Evolutionary conservation across 805 yeast species (phyloP).

Genomic region (Lachancea thermotolerans): DNA sequence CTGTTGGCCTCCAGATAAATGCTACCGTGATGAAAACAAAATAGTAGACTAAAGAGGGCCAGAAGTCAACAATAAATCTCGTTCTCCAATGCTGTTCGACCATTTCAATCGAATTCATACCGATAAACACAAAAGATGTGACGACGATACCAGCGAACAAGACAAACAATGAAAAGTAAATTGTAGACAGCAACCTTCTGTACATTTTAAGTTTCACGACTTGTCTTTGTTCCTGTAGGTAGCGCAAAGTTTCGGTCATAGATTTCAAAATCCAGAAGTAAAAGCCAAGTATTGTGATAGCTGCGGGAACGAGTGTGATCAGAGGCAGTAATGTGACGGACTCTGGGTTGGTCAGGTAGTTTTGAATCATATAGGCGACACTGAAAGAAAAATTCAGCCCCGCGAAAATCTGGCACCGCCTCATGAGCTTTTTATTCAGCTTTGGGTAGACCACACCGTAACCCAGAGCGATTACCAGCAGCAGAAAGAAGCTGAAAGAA

Average conservation of each 20-base stretch:
- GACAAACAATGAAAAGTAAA: slow-evolving; percentile 63
- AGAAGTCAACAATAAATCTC: slow-evolving; percentile 81
- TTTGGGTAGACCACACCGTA: slow-evolving; percentile 92
- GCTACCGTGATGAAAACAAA: slow-evolving; percentile 77
- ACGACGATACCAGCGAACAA: slow-evolving; percentile 65
- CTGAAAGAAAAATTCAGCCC: slow-evolving; percentile 50
- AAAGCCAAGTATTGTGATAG: slow-evolving; percentile 60
- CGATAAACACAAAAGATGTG: slow-evolving; percentile 62
- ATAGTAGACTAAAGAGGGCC: slow-evolving; percentile 89
- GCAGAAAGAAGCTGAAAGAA: slow-evolving; percentile 80
- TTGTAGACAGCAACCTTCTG: slow-evolving; percentile 65
- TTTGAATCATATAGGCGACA: slow-evolving; percentile 46
- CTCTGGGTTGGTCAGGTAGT: slow-evolving; percentile 46
- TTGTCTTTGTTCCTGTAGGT: slow-evolving; percentile 80
- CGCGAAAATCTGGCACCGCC: slow-evolving; percentile 56
- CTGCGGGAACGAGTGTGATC: slow-evolving; percentile 62
- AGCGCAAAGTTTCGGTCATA: slow-evolving; percentile 64
- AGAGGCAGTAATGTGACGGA: slow-evolving; percentile 45
- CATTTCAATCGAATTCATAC: slow-evolving; percentile 67
- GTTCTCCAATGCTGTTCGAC: slow-evolving; percentile 89
- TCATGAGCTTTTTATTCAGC: slow-evolving; percentile 67
- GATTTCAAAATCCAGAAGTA: slow-evolving; percentile 71
- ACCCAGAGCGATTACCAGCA: slow-evolving; percentile 82
- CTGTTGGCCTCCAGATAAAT: slow-evolving; percentile 96
- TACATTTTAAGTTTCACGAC: slow-evolving; percentile 85